Evolutionary conservation across 129 eudicot species (phyloP), one percentile per base, ranked within the genome.

Genomic region (Tagetes erecta): DNA sequence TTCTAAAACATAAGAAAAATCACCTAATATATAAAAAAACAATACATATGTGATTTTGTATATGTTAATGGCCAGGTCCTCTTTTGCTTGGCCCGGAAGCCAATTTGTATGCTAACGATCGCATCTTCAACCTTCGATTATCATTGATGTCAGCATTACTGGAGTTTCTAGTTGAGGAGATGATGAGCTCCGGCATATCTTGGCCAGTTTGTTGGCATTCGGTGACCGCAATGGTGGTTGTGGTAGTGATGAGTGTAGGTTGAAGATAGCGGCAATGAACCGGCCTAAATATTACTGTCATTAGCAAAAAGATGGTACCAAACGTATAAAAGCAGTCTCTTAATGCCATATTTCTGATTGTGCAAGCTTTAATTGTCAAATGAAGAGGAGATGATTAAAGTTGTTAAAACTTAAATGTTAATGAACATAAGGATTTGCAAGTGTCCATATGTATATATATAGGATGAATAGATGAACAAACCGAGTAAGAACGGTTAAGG

Each of bases 71-170:
- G 2, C 87, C 87, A 31, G 87, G 84, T 34, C 87, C 87, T 67
- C 72, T 75, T 71, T 62, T 80, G 82, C 87, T 84, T 20, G 86
- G 86, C 7, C 86, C 86, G 3, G 86, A 83, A 59, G 74, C 77
- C 67, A 78, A 53, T 9, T 11, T 74, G 60, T 60, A 78, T 37
- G 9, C 68, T 38, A 83, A 67, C 8, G 66, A 27, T 33, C 72
- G 46, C 73, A 50, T 50, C 73, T 63, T 65, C 67, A 33, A 11
- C 20, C 35, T 40, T 64, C 44, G 57, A 64, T 13, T 57, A 9
- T 65, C 11, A 12, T 5, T 37, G 53, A 10, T 58, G 53, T 13
- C 56, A 5, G 33, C 20, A 46, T 20, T 31, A 27, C 52, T 74
- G 8, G 47, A 14, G 70, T 38, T 50, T 49, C 40, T 55, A 12